Evolutionary conservation across 495 filamentous ascomycete species (phyloP), one percentile per base, ranked within the genome.

Genomic region (Amniculicola lignicola): DNA sequence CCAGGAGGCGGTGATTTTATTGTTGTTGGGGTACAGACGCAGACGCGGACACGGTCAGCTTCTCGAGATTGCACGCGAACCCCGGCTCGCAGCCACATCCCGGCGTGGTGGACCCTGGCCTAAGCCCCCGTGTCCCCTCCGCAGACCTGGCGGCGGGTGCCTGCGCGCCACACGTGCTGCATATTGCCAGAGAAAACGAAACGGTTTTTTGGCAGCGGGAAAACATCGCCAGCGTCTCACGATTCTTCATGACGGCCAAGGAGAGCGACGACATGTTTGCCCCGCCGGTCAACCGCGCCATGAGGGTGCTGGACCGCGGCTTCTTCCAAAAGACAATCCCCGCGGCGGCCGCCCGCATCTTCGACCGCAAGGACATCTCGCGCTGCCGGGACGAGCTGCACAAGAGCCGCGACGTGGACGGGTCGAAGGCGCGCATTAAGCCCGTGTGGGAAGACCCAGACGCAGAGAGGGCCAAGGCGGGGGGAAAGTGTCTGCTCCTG

Each of bases 281-380:
- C 35, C 89, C 91, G 9, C 94, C 92, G 21, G 72, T 91, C 31
- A 85, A 91, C 65, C 89, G 89, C 63, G 82, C 85, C 15, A 88
- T 88, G 82, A 78, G 76, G 61, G 72, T 72, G 4, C 82, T 98
- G 22, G 92, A 98, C 72, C 82, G 89, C 24, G 77, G 86, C 14
- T 84, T 91, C 62, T 97, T 97, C 72, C 72, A 77, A 25, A 90
- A 85, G 65, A 85, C 74, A 0, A 65, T 96, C 33, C 80, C 84
- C 14, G 69, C 91, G 19, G 77, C 88, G 14, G 91, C 90, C n/a
- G 93, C 90, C 9, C 78, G 82, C 31, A 71, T 99, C 16, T 78
- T 79, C 54, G 83, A 95, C 59, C 74, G 72, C 27, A 83, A 79
- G 33, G 77, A 88, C 60, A 92, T 96, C 42, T 75, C 85, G 1